Percentiles rank a stretch among this genome's conserved stretches.
Conservation (phyloP, 345 rosid genomes). For the Viola odorata region DNA sequence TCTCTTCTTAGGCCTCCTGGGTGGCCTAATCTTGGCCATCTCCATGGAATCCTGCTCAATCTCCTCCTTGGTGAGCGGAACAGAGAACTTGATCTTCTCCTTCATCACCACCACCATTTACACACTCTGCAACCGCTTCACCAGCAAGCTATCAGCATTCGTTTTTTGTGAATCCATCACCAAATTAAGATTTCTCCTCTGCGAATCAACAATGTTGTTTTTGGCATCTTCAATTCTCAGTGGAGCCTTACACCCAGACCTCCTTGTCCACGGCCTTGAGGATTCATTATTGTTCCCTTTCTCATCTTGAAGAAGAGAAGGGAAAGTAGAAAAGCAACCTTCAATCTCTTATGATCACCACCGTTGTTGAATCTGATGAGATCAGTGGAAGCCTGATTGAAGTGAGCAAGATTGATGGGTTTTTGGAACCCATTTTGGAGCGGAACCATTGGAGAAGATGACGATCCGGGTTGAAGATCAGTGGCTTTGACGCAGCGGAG, state of each 20-base stretch:
- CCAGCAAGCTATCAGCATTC: background rate
- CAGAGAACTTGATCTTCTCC: slow-evolving; percentile 35
- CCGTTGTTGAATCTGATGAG: background rate
- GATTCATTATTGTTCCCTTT: background rate
- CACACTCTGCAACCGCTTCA: background rate
- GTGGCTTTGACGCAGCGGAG: background rate
- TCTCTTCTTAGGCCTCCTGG: slow-evolving; percentile 27
- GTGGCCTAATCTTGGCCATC: slow-evolving; percentile 22
- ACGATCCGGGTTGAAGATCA: background rate
- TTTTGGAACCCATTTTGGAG: background rate
- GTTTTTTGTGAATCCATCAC: no score
- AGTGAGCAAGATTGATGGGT: background rate
- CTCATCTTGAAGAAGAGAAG: background rate
- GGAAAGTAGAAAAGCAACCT: background rate
- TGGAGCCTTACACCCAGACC: background rate
- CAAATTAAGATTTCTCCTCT: background rate
- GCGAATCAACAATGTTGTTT: background rate
- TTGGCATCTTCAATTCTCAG: background rate
- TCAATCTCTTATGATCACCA: background rate
- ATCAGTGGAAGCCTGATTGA: background rate
- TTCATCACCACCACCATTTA: slow-evolving; percentile 4
- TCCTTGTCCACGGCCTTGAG: background rate
- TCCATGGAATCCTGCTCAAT: slow-evolving; percentile 26
- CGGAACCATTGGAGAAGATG: background rate
- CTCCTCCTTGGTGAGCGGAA: slow-evolving; percentile 27